Conservation (phyloP, 768 basidiomycete genomes). For the Lanmaoa rubissima region DNA sequence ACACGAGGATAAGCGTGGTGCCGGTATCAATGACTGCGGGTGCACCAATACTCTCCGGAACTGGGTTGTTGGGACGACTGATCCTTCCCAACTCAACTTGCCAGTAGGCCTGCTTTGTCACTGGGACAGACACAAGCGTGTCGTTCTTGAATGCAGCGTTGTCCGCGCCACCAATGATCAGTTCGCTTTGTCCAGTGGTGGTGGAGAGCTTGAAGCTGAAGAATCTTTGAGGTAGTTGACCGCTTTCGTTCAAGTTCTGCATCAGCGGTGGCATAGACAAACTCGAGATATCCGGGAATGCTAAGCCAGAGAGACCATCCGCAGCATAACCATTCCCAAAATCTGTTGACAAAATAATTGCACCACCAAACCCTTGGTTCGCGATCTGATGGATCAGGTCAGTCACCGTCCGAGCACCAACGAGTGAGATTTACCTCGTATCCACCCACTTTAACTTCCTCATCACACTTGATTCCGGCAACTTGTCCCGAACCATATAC, state of each 20-base stretch:
- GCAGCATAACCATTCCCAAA: background rate
- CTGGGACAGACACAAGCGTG: slow-evolving; percentile 35
- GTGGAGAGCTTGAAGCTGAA: slow-evolving; percentile 49
- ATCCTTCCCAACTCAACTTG: slow-evolving; percentile 31
- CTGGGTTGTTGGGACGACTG: background rate
- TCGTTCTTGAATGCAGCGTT: slow-evolving; percentile 48
- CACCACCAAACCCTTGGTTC: slow-evolving; percentile 31
- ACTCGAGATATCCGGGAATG: slow-evolving; percentile 37
- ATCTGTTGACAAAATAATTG: background rate
- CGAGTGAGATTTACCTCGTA: slow-evolving; percentile 23
- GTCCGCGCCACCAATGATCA: slow-evolving; percentile 35
- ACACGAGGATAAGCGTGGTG: slow-evolving; percentile 24
- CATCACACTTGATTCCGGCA: slow-evolving; percentile 33
- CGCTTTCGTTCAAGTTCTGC: slow-evolving; percentile 39
- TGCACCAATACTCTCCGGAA: background rate
- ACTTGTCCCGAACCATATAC: slow-evolving; percentile 40
- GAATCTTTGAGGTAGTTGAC: slow-evolving; percentile 14
- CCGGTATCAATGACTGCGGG: slow-evolving; percentile 36
- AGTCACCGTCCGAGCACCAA: background rate
- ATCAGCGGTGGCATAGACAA: slow-evolving; percentile 36
- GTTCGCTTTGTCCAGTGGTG: slow-evolving; percentile 11
- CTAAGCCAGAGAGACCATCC: slow-evolving; percentile 43
- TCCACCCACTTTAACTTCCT: slow-evolving; percentile 37
- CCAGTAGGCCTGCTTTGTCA: slow-evolving; percentile 35
- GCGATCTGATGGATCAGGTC: slow-evolving; percentile 20